These are phyloP conservation scores for Neurospora sp. DNA, from an alignment of 2,329 filamentous ascomycete genomes.

Conservation along the genomic window DNA sequence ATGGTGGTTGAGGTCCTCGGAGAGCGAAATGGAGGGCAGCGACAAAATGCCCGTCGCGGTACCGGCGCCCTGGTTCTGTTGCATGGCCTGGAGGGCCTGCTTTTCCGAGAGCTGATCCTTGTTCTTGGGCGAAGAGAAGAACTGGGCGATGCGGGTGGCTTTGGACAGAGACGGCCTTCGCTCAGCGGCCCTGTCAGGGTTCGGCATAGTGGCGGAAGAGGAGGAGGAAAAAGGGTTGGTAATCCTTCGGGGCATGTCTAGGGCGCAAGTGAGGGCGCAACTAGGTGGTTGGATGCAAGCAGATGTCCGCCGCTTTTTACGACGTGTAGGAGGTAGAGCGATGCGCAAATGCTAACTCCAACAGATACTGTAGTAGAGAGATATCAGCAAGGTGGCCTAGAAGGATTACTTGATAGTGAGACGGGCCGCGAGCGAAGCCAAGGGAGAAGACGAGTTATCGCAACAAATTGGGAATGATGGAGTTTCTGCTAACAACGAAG, in stretches of 20 bases:
- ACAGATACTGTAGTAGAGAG: conserved; percentile 8
- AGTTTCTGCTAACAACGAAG: neutral
- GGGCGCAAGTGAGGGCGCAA: neutral
- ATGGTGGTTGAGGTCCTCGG: conserved; percentile 66
- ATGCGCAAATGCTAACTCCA: conserved; percentile 5
- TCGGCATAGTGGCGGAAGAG: conserved; percentile 36
- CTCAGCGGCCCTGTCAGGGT: conserved; percentile 41
- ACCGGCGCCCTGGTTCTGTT: conserved; percentile 42
- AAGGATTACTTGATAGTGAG: neutral
- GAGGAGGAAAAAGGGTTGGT: conserved; percentile 45
- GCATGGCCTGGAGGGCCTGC: conserved; percentile 57
- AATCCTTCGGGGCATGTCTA: conserved; percentile 49
- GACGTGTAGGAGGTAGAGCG: conserved; percentile 1
- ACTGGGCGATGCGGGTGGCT: conserved; percentile 67
- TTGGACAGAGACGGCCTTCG: conserved; percentile 55
- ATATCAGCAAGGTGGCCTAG: conserved; percentile 3
- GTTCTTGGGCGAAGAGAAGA: conserved; percentile 74
- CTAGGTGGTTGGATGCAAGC: neutral
- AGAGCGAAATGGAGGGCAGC: conserved; percentile 84
- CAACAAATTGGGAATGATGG: neutral
- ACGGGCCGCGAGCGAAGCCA: neutral
- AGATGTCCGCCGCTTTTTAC: neutral
- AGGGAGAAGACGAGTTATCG: neutral
- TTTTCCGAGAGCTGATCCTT: conserved; percentile 58
- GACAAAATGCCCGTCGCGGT: conserved; percentile 66